Conservation (phyloP, 208 protist species). For the Entamoeba dispar region DNA sequence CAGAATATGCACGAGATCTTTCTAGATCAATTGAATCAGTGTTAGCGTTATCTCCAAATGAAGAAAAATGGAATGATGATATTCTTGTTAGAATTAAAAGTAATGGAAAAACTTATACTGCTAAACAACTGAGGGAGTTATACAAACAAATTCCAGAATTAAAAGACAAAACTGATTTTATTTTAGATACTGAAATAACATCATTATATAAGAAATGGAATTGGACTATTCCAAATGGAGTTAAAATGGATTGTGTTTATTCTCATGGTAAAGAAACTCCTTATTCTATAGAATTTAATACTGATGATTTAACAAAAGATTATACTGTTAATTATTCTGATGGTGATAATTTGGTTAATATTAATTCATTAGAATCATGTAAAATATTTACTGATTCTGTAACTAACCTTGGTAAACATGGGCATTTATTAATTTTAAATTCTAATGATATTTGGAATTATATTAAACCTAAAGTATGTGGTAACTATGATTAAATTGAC, state of each 20-base stretch:
- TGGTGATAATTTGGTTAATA: not conserved
- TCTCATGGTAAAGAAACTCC: not conserved
- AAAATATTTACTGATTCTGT: not conserved
- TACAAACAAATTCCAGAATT: not conserved
- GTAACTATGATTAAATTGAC: not conserved
- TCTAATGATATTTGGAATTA: not conserved
- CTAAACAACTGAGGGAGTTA: not conserved
- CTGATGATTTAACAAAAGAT: not conserved
- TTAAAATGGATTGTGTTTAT: not conserved
- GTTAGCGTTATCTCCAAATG: not conserved
- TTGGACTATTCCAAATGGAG: not conserved
- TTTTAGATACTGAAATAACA: not conserved
- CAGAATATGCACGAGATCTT: not conserved
- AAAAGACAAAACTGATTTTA: not conserved
- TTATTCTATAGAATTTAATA: not conserved
- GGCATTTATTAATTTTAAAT: not conserved
- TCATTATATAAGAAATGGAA: not conserved
- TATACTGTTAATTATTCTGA: not conserved
- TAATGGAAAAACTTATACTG: not conserved
- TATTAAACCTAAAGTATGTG: not conserved
- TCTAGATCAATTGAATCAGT: not conserved
- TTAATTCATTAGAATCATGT: not conserved
- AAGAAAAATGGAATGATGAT: not conserved
- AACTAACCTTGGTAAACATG: not conserved
- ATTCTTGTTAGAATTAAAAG: not conserved